Base-by-base conservation (phyloP, 1,139 yeast genomes). In the Blastobotrys indianensis region DNA sequence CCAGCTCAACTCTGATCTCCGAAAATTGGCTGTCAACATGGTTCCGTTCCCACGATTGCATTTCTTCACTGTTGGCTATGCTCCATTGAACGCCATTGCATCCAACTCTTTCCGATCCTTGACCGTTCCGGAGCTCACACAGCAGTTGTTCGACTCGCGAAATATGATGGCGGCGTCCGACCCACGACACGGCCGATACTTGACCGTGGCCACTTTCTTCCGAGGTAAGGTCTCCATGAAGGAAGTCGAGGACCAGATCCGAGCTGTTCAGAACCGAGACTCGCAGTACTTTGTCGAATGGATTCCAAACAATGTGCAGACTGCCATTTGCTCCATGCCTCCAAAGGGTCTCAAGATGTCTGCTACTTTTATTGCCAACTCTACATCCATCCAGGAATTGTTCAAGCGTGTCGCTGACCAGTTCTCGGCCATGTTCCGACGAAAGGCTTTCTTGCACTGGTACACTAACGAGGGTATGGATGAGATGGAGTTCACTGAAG, bases 121-220 rank as follows among this genome's bases (percentile, higher is more conserved):
- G 61, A 78, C 88, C 44, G 96, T 87, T 43, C 94, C 94, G 37
- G 96, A 87, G 68, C 77, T 87, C 63, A 85, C 95, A 44, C 95
- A 85, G 70, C 96, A 87, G 70, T 80, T 87, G 82, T 87, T 87
- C 62, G 95, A 87, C 65, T 76, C 95, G 51, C 82, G 80, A 67
- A 87, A 86, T 67, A 85, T 86, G 94, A 87, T 87, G 96, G 95
- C 95, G 32, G 95, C 94, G 42, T 79, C 92, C 12, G 94, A 87
- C 68, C 95, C 95, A 60, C 76, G 83, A 70, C 82, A 81, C 62
- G 96, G 96, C 59, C 80, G 94, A 64, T 87, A 87, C 70, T 75
- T 87, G 64, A 86, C 96, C n/a, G 95, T 86, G 48, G 95, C 95
- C 42, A 88, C 95, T 12, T 85, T 87, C 72, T 87, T 85, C 73